These are phyloP conservation scores for Xanthoceras sorbifolium DNA, from an alignment of 345 rosid genomes.

Conservation along the genomic window DNA sequence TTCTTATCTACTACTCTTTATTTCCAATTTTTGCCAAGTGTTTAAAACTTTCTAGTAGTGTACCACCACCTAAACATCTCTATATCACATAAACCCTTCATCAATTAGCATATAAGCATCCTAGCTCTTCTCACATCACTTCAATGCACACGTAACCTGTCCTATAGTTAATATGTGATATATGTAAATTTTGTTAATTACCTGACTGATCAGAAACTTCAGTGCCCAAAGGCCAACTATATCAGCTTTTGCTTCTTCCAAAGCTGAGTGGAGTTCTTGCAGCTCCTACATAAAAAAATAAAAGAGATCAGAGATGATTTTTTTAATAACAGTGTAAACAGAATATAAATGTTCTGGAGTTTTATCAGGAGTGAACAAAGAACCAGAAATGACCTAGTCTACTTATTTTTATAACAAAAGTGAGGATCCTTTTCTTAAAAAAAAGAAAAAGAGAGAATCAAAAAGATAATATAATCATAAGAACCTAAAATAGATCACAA, in stretches of 20 bases:
- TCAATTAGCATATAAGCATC: neutral
- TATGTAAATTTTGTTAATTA: constrained; percentile 22
- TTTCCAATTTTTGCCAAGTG: neutral
- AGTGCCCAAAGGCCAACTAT: constrained; percentile 99
- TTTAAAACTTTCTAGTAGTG: neutral
- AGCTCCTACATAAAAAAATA: constrained; percentile 58
- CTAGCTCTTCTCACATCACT: neutral
- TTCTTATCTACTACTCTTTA: neutral
- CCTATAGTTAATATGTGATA: neutral
- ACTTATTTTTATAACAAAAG: neutral
- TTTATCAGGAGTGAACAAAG: neutral
- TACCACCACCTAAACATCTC: neutral
- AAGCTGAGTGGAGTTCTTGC: constrained; percentile 82
- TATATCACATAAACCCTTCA: neutral
- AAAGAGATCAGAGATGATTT: neutral
- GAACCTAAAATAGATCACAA: neutral
- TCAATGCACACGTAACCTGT: neutral
- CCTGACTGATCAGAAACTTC: constrained; percentile 73
- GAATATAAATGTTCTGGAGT: neutral
- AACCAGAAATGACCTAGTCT: neutral
- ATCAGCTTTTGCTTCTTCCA: constrained; percentile 98
- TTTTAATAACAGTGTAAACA: neutral
- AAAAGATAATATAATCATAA: constrained; percentile 4
- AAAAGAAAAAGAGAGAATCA: neutral
- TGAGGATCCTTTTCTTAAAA: neutral